Evolutionary conservation across 1,284 basidiomycete genomes (phyloP).

Genomic region (Naganishia liquefaciens): DNA sequence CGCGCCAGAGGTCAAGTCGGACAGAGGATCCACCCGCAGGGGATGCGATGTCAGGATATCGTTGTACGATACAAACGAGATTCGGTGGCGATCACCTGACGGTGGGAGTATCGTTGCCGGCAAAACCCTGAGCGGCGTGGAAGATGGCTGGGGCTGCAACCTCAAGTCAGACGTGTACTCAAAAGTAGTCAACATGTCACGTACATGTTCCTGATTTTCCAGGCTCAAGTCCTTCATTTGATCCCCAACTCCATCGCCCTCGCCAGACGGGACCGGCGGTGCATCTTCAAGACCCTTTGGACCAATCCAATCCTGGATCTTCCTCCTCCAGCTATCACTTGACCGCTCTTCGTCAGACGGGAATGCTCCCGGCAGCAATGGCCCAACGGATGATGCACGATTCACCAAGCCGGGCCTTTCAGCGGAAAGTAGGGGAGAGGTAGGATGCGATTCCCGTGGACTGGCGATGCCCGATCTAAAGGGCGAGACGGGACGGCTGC

Average conservation of each 20-base stretch:
- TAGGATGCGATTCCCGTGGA: slow-evolving; percentile 15
- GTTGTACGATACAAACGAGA: slow-evolving; percentile 81
- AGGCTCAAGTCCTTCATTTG: neutral
- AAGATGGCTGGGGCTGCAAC: slow-evolving; percentile 10
- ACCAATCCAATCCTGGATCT: slow-evolving; percentile 35
- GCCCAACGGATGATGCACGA: slow-evolving; percentile 18
- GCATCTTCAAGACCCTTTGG: slow-evolving; percentile 21
- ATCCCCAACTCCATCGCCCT: neutral
- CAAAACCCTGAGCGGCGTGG: neutral
- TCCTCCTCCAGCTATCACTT: slow-evolving; percentile 29
- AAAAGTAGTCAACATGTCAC: neutral
- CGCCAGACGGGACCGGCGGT: no score
- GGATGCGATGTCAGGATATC: slow-evolving; percentile 78
- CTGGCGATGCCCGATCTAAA: slow-evolving; percentile 9
- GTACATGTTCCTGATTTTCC: neutral
- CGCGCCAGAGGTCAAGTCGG: slow-evolving; percentile 64
- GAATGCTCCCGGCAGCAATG: slow-evolving; percentile 29
- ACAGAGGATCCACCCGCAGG: slow-evolving; percentile 67
- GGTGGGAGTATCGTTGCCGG: slow-evolving; percentile 54
- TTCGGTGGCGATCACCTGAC: slow-evolving; percentile 57
- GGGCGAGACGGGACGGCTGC: slow-evolving; percentile 13
- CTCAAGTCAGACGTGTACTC: neutral
- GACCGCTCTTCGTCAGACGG: slow-evolving; percentile 6
- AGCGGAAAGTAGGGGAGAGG: slow-evolving; percentile 5
- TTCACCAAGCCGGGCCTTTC: slow-evolving; percentile 11